Conservation (phyloP, 331 rosid genomes). For the Rhamnella rubrinervis region DNA sequence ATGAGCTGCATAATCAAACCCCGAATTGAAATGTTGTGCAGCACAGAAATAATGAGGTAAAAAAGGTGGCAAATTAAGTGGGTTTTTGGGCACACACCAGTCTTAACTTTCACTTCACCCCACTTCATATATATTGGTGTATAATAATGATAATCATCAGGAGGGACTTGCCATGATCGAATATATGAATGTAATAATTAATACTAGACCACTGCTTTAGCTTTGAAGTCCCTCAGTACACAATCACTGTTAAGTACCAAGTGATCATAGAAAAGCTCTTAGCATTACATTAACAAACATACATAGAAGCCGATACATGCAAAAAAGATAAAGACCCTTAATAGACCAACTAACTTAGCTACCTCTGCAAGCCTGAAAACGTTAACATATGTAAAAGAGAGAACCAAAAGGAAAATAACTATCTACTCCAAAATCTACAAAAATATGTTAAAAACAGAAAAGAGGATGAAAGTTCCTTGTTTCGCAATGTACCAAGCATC, state of each 20-base stretch:
- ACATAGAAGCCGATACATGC: slow-evolving; percentile 14
- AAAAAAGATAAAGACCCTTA: background rate
- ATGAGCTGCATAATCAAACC: background rate
- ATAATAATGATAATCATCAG: background rate
- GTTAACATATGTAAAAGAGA: slow-evolving; percentile 15
- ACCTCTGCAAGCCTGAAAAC: slow-evolving; percentile 9
- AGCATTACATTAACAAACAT: slow-evolving; percentile 1
- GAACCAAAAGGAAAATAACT: slow-evolving; percentile 16
- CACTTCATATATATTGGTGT: too few species aligned
- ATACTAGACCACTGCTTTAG: background rate
- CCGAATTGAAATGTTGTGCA: too few species aligned
- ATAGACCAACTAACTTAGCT: slow-evolving; percentile 12
- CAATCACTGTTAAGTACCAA: background rate
- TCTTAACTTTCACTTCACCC: too few species aligned
- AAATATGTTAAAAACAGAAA: slow-evolving; percentile 3
- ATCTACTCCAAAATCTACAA: slow-evolving; percentile 23
- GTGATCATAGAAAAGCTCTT: background rate
- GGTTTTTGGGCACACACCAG: too few species aligned
- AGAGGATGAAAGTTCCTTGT: background rate
- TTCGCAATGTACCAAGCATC: background rate
- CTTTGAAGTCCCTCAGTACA: background rate
- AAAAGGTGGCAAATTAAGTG: too few species aligned
- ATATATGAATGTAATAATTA: background rate
- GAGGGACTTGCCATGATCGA: background rate
- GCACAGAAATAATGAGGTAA: too few species aligned